These are phyloP conservation scores for Neurospora sp. DNA, from an alignment of 2,329 filamentous ascomycete genomes.

Conservation along the genomic window DNA sequence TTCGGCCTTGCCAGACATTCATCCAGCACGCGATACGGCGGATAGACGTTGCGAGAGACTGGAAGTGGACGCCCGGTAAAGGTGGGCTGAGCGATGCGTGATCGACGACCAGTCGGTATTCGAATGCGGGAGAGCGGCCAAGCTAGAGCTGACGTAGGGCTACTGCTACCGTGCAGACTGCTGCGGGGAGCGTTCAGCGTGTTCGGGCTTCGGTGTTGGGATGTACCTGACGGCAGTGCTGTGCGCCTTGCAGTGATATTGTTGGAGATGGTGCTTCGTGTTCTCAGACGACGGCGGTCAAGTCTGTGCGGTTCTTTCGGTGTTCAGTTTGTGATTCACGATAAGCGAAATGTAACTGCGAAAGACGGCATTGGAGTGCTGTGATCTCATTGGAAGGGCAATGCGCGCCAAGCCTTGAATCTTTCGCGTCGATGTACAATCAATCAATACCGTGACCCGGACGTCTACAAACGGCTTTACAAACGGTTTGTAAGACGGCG, in stretches of 20 bases:
- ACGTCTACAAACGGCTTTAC: background rate
- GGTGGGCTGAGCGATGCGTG: background rate
- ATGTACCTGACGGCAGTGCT: background rate
- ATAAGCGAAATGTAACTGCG: background rate
- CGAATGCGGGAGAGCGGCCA: background rate
- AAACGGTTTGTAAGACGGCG: background rate
- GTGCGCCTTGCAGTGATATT: background rate
- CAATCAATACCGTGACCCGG: background rate
- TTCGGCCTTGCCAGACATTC: constrained; percentile 32
- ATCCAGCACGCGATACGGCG: constrained; percentile 20
- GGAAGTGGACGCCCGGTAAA: background rate
- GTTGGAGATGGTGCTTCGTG: background rate
- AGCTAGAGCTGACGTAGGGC: background rate
- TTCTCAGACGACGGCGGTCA: background rate
- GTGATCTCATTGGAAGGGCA: background rate
- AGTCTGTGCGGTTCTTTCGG: background rate
- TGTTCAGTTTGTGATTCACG: background rate
- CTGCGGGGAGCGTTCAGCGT: background rate
- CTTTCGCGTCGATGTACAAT: background rate
- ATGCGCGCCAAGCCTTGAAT: background rate
- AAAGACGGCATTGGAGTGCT: background rate
- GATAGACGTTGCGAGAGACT: background rate
- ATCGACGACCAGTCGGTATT: background rate
- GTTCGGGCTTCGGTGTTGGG: background rate
- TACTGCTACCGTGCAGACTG: background rate